Evolutionary conservation across 2,329 filamentous ascomycete genomes (phyloP), one percentile per base, ranked within the genome.

Genomic region (Ambrosiella beaveri): DNA sequence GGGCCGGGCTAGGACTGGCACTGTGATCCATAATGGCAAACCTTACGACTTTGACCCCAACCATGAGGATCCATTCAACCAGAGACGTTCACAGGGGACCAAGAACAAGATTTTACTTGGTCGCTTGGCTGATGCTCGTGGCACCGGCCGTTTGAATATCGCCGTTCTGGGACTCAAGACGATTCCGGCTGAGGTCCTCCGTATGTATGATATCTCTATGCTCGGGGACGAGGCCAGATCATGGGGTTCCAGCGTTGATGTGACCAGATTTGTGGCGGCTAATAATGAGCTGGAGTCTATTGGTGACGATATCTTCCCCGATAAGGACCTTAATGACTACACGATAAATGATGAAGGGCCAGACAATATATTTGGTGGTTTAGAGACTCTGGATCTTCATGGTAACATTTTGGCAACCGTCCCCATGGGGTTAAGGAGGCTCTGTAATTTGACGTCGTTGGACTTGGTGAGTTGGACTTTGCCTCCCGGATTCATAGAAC

Each of bases 241-340:
- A 39, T 97, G 93, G 93, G 89, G 89, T 1, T 91, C 97, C 68
- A 85, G 86, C 60, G 88, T 97, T 9, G 91, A 97, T 66, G 71
- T 97, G 51, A 85, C 84, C 0, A 82, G 85, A 61, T 82, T 97
- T 54, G 80, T 93, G 62, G 89, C 86, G 5, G 89, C 91, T 7
- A 89, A 95, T 66, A 97, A 98, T 65, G 87, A 95, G 65, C 70
- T 98, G 53, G 81, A 87, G 64, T 74, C 75, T 38, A 74, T 97
- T 39, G 78, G 81, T 1, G 86, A 93, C 15, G 72, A 74, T 1
- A 74, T 89, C 15, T 96, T 97, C 64, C 90, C 91, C 0, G 89
- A 96, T 64, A 69, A 76, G 17, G 73, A 75, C 40, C 75, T 78
- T 0, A 72, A 75, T 8, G 52, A 56, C 12, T 61, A 58, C 39